These are phyloP conservation scores for Luvunga scandens DNA, from an alignment of 345 rosid species.

Conservation along the genomic window DNA sequence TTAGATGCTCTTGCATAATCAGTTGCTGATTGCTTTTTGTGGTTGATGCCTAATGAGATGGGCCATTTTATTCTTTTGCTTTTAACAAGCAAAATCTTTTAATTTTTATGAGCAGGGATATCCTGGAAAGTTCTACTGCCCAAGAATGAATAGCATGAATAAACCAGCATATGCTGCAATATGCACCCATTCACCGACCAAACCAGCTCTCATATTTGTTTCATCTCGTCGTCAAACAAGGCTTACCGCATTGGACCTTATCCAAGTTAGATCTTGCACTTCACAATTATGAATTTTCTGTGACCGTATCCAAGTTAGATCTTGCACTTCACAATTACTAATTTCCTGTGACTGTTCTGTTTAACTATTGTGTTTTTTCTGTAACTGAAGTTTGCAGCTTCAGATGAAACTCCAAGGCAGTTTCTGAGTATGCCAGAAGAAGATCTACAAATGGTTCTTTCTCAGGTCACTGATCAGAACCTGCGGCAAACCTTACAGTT, in stretches of 20 bases:
- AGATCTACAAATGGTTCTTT: constrained; percentile 89
- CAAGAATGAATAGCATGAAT: constrained; percentile 98
- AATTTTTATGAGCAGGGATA: constrained; percentile 62
- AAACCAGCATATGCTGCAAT: constrained; percentile 99
- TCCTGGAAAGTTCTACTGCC: constrained; percentile 93
- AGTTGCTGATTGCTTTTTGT: not conserved
- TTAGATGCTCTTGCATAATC: not conserved
- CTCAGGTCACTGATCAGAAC: constrained; percentile 90
- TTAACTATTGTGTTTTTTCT: constrained; percentile 18
- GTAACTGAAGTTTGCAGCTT: constrained; percentile 70
- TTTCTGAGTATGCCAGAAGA: constrained; percentile 85
- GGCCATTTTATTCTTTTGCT: not conserved
- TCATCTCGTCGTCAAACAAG: constrained; percentile 99
- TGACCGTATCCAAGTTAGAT: constrained; percentile 71
- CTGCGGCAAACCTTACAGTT: constrained; percentile 94
- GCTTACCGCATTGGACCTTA: constrained; percentile 95
- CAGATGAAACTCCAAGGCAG: constrained; percentile 94
- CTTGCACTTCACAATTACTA: constrained; percentile 14
- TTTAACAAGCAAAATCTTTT: not conserved
- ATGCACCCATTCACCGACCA: constrained; percentile 91
- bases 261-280: constrained; percentile 60
- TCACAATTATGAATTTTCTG: not conserved
- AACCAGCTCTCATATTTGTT: constrained; percentile 95
- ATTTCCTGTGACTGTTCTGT: constrained; percentile 5
- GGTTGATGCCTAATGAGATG: not conserved